These are phyloP conservation scores for Astrothelium subdiscretum DNA, from an alignment of 495 filamentous ascomycete genomes.

Conservation along the genomic window DNA sequence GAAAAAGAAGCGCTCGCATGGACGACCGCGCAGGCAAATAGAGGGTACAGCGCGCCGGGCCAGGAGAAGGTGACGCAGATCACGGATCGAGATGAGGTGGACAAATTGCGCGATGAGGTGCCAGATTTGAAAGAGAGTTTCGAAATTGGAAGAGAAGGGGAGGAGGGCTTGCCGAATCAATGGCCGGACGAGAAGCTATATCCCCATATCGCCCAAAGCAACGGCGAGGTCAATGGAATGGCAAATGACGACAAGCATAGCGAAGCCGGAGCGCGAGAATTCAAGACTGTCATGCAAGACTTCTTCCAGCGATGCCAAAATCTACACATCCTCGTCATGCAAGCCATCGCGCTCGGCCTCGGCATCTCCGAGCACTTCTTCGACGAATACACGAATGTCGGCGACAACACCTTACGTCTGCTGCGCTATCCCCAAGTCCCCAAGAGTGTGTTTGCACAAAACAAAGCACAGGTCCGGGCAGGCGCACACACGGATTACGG, in stretches of 20 bases:
- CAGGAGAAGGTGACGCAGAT: conserved; percentile 63
- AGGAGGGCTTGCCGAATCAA: conserved; percentile 56
- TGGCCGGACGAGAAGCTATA: conserved; percentile 52
- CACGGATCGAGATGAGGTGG: conserved; percentile 45
- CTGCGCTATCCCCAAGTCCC: conserved; percentile 73
- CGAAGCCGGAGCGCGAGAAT: conserved; percentile 49
- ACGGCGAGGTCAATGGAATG: not conserved
- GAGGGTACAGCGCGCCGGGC: conserved; percentile 63
- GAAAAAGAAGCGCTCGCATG: conserved; percentile 49
- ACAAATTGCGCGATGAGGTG: conserved; percentile 42
- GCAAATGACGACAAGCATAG: conserved; percentile 13
- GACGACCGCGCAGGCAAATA: conserved; percentile 28
- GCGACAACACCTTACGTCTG: conserved; percentile 80
- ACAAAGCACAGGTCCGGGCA: conserved; percentile 61
- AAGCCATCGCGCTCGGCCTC: conserved; percentile 77
- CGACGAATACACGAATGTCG: conserved; percentile 56
- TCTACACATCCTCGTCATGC: conserved; percentile 72
- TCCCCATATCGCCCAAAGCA: not conserved
- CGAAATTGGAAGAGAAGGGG: conserved; percentile 71
- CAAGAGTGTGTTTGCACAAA: conserved; percentile 52
- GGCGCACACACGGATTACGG: conserved; percentile 84
- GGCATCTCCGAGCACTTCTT: conserved; percentile 64
- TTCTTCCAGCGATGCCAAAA: conserved; percentile 65
- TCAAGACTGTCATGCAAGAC: conserved; percentile 56
- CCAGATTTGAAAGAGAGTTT: conserved; percentile 78